Evolutionary conservation across 805 yeast species (phyloP), one percentile per base, ranked within the genome.

Genomic region (Kodamaea hsintzibuensis): DNA sequence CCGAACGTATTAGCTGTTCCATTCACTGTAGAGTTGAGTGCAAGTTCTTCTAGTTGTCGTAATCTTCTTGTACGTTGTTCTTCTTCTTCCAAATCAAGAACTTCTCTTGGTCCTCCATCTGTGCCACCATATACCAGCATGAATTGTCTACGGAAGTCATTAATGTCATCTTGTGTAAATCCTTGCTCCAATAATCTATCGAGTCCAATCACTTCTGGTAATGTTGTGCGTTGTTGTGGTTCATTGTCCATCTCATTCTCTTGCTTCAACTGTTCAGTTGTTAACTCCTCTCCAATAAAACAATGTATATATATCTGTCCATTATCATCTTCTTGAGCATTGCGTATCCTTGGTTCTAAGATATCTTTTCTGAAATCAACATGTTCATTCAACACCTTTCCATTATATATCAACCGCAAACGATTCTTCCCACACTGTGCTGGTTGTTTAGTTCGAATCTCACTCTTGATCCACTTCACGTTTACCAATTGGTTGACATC

Each of bases 161-260:
- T 76, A 25, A 92, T 82, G 60, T 92, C 98, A 55, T 83, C 87
- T 33, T 83, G 89, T 3, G 89, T 79, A 64, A 92, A 89, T 7
- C 98, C 98, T 44, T 91, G 92, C 33, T 84, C 82, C 14, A 91
- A 76, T 50, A 92, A 74, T 42, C 97, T 72, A 67, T 92, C 97
- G 67, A 92, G 90, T 1, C 98, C 97, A 13, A 85, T 81, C 2
- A 86, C 85, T 12, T 90, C 91, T 1, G 89, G 90, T 3, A 65
- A 62, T 0, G 88, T 84, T 2, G 81, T 68, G 33, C 72, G 74
- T 16, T 63, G 63, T 16, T 83, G 88, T 8, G 79, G 81, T 51
- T 64, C 62, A 50, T 71, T 72, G 62, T 88, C 92, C 49, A 82
- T 60, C 60, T 89, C 96, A 44, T 81, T 73, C 18, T 49, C 52